Evolutionary conservation across 176 grass and related monocot species (phyloP), one percentile per base, ranked within the genome.

Genomic region (Olyra latifolia): DNA sequence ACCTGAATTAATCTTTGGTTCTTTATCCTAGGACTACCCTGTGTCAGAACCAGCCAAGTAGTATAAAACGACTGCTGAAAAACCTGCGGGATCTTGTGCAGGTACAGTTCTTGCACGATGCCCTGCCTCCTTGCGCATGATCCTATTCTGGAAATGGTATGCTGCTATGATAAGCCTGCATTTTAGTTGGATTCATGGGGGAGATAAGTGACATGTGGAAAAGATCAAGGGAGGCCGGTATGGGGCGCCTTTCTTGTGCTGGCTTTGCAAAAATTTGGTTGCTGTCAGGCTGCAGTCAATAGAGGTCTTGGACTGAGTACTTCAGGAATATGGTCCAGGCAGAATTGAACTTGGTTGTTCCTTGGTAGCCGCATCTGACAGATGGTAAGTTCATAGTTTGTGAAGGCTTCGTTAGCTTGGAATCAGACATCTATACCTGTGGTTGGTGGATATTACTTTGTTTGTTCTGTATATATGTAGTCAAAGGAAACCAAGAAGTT

Each of bases 401-500:
- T 53, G 0, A 45, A 54, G 60, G 12, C 20, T 22, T 7, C 50
- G 64, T 45, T 25, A 78, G 66, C 66, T 52, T 62, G 57, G 75
- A 74, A 65, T 81, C 42, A 68, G 44, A 65, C 81, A 72, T 73
- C 41, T 66, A 39, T 61, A 24, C 69, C 43, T 60, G 32, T 84
- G 74, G 57, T 28, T 87, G 41, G 40, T 65, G 56, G 41, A 71
- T 19, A 70, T 76, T 66, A 70, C 38, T 69, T 67, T 75, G 40
- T 6, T 35, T 48, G 60, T 79, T 84, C 50, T 39, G 43, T 12
- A 38, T 84, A 14, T 44, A 20, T 39, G 23, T 80, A 8, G 62
- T 89, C 76, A 80, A 88, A 84, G 76, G 68, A 81, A 76, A 69
- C 76, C 71, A 70, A 54, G 70, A 75, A 47, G 76, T 84, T 80